Conservation (phyloP, 495 filamentous ascomycete species). For the Hypomontagnella monticulosa region DNA sequence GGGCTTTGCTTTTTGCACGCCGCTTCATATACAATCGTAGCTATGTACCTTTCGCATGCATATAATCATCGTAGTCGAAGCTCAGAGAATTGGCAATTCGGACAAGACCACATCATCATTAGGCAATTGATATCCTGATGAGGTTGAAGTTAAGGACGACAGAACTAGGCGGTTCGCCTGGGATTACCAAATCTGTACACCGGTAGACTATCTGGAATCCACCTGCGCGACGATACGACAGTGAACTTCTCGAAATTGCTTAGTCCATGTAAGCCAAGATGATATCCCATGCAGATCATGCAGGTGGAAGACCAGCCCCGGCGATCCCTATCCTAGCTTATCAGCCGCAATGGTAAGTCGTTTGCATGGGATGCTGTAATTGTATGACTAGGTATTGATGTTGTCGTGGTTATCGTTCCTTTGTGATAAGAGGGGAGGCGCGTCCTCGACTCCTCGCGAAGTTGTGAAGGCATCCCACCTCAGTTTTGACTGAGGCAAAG, state of each 20-base stretch:
- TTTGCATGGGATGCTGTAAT: background rate
- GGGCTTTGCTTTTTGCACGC: no score
- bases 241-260: conserved; percentile 26
- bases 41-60: no score
- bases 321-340: background rate
- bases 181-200: background rate
- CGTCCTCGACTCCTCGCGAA: no score
- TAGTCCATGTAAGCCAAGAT: conserved; percentile 17
- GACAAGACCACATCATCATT: no score
- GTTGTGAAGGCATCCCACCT: no score
- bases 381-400: no score
- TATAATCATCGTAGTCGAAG: no score
- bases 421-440: no score
- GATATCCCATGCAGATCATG: conserved; percentile 17
- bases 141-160: background rate
- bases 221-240: background rate
- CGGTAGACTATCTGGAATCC: background rate
- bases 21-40: no score
- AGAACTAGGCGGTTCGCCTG: background rate
- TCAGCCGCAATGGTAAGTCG: background rate
- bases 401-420: no score
- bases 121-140: background rate
- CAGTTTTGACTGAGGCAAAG: no score
- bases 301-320: conserved; percentile 9
- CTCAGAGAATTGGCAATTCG: no score